These are phyloP conservation scores for Cercospora nicotianae DNA, from an alignment of 2,329 filamentous ascomycete species.

Conservation along the genomic window DNA sequence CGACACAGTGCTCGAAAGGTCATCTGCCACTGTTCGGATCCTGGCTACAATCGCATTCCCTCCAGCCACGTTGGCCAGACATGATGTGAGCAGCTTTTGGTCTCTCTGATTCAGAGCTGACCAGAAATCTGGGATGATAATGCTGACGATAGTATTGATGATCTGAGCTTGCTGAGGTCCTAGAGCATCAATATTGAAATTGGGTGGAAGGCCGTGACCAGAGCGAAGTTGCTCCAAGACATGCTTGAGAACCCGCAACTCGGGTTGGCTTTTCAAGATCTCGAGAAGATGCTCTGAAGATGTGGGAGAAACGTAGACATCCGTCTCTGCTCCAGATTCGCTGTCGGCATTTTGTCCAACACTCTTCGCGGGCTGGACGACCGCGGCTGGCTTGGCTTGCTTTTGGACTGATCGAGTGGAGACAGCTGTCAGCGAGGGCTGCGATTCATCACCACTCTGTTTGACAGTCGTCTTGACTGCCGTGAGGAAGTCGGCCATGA, in stretches of 20 bases:
- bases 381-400: neutral
- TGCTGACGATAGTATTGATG: conserved; percentile 69
- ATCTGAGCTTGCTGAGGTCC: conserved; percentile 71
- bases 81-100: conserved; percentile 57
- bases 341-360: neutral
- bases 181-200: conserved; percentile 62
- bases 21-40: conserved; percentile 49
- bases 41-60: conserved; percentile 75
- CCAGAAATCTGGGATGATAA: conserved; percentile 84
- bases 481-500: conserved; percentile 53
- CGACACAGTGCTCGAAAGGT: neutral
- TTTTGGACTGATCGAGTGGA: conserved; percentile 8
- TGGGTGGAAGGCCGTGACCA: conserved; percentile 18
- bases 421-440: conserved; percentile 19
- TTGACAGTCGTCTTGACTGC: conserved; percentile 46
- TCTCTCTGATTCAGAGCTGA: conserved; percentile 51
- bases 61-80: conserved; percentile 71
- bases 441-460: neutral
- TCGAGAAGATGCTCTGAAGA: conserved; percentile 35
- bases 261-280: conserved; percentile 44
- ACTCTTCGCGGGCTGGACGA: neutral
- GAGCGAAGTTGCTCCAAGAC: conserved; percentile 21
- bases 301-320: neutral
- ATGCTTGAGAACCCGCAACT: conserved; percentile 37
- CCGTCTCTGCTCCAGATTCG: neutral